phyloP scores from a whole-genome alignment of 1,284 basidiomycete species.

The Malassezia brasiliensis region DNA sequence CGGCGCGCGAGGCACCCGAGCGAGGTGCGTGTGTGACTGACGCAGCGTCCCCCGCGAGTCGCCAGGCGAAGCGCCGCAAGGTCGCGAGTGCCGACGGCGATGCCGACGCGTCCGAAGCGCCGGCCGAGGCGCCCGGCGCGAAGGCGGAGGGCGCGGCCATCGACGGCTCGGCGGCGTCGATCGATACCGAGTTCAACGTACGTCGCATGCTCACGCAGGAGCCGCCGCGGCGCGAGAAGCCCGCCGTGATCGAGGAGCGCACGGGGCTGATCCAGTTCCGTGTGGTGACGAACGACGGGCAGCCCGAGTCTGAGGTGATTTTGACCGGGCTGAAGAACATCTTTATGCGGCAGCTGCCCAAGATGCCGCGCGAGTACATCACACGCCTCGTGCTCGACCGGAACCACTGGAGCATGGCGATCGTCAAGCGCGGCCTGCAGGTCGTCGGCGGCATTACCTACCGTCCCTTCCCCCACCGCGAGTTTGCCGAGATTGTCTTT shows the following conservation, averaged over 20 bases:
- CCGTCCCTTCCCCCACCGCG: slow-evolving; percentile 84
- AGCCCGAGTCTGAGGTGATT: slow-evolving; percentile 62
- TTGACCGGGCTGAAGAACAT: slow-evolving; percentile 89
- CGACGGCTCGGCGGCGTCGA: neutral
- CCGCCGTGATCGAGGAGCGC: slow-evolving; percentile 70
- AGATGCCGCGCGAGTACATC: slow-evolving; percentile 99
- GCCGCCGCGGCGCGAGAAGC: slow-evolving; percentile 45
- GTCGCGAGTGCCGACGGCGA: no score
- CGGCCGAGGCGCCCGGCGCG: no score
- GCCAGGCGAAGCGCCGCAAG: no score
- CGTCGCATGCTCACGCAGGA: slow-evolving; percentile 6
- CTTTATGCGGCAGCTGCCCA: slow-evolving; percentile 93
- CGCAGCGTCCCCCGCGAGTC: no score
- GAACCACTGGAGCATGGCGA: slow-evolving; percentile 83
- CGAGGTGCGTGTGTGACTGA: no score
- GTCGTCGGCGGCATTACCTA: slow-evolving; percentile 98
- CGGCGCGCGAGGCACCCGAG: no score
- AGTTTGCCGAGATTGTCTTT: slow-evolving; percentile 97
- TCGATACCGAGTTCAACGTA: slow-evolving; percentile 7
- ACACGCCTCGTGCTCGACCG: slow-evolving; percentile 85
- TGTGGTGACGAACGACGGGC: slow-evolving; percentile 73
- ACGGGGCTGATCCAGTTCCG: slow-evolving; percentile 74
- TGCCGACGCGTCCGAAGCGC: no score
- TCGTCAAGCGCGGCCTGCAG: slow-evolving; percentile 87
- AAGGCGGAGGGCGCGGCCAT: no score